phyloP scores from a whole-genome alignment of 116 monocot genomes.

The Papilionanthe hybrid region DNA sequence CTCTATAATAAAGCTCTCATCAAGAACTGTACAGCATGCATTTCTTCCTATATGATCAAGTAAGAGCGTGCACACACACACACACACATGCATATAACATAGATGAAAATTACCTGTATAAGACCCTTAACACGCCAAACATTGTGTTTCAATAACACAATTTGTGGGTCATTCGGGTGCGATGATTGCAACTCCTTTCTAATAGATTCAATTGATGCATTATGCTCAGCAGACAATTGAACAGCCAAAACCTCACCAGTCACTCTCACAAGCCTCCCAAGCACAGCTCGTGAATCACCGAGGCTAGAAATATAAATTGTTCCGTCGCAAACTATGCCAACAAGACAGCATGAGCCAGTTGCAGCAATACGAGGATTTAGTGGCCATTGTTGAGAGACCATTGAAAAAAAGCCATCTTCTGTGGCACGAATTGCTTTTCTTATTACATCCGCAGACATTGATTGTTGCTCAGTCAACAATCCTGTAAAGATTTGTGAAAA shows the following conservation, averaged over 20 bases:
- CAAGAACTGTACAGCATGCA: no score
- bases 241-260: constrained; percentile 73
- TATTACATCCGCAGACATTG: constrained; percentile 67
- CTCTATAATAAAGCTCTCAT: no score
- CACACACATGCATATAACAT: background rate
- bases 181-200: constrained; percentile 59
- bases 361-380: constrained; percentile 68
- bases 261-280: constrained; percentile 54
- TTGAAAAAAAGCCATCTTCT: constrained; percentile 60
- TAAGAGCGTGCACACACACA: no score
- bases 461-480: constrained; percentile 58
- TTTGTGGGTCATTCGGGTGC: constrained; percentile 72
- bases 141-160: constrained; percentile 75
- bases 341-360: constrained; percentile 80
- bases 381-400: constrained; percentile 61
- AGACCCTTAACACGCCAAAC: constrained; percentile 79
- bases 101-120: constrained; percentile 47
- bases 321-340: constrained; percentile 51
- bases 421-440: constrained; percentile 71
- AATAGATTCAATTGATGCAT: constrained; percentile 57
- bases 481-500: constrained; percentile 26
- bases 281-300: constrained; percentile 71
- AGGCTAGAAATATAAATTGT: constrained; percentile 59
- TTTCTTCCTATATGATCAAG: no score
- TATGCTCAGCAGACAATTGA: constrained; percentile 80